Evolutionary conservation across 2,329 filamentous ascomycete genomes (phyloP).

Genomic region (Sporothrix dimorphospora): DNA sequence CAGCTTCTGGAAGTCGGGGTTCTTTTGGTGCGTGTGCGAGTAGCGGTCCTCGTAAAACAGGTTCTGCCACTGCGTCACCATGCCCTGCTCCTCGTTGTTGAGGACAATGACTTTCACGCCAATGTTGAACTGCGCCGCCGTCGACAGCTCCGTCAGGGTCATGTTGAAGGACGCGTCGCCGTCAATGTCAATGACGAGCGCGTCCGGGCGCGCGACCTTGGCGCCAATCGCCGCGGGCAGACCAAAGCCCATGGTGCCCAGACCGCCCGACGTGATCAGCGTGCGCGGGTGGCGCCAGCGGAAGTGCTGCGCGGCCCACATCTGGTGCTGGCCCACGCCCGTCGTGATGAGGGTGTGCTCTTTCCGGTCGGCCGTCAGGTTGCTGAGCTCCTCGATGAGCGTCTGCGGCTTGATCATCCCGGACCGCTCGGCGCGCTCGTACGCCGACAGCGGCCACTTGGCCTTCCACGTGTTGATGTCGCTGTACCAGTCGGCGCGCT

Average conservation of each 20-base stretch:
- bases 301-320: slow-evolving; percentile 98
- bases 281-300: slow-evolving; percentile 88
- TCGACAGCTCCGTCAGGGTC: slow-evolving; percentile 94
- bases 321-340: slow-evolving; percentile 96
- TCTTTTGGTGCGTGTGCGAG: slow-evolving; percentile 88
- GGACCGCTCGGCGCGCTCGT: slow-evolving; percentile 74
- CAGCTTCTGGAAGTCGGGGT: slow-evolving; percentile 95
- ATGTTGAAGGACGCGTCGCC: slow-evolving; percentile 99
- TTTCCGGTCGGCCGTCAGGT: slow-evolving; percentile 79
- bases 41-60: slow-evolving; percentile 96
- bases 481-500: slow-evolving; percentile 82
- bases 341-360: slow-evolving; percentile 86
- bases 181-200: slow-evolving; percentile 92
- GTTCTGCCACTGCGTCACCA: slow-evolving; percentile 99
- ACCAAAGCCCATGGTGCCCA: slow-evolving; percentile 95
- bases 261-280: slow-evolving; percentile 95
- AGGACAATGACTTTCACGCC: slow-evolving; percentile 92
- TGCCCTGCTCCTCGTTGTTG: slow-evolving; percentile 97
- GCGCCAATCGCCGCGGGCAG: slow-evolving; percentile 93
- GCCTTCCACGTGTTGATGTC: slow-evolving; percentile 91
- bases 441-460: slow-evolving; percentile 82
- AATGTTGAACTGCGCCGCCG: slow-evolving; percentile 93
- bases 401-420: slow-evolving; percentile 93
- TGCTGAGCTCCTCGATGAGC: slow-evolving; percentile 86
- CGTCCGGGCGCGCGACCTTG: slow-evolving; percentile 77